A percentile compares a stretch with the other conserved stretches of the same genome.
Evolutionary conservation across 306 rosid species (phyloP).

Genomic region (Cajanus cajan): DNA sequence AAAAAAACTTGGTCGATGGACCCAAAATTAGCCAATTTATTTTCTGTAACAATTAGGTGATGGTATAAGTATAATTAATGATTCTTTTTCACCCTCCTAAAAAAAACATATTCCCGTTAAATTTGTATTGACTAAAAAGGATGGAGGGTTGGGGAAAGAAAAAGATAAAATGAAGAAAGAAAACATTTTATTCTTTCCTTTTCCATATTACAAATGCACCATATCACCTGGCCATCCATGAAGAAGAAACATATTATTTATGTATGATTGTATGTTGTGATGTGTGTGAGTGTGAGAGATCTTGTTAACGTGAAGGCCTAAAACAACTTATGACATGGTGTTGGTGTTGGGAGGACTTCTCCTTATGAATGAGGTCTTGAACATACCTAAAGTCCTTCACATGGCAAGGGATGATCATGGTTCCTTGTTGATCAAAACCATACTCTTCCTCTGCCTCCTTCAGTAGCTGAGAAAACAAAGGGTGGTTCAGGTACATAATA

Average conservation of each 20-base stretch:
- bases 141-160: neutral
- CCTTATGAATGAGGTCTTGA: constrained; percentile 60
- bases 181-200: neutral
- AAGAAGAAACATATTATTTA: neutral
- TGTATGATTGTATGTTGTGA: no score
- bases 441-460: constrained; percentile 85
- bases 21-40: no score
- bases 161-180: neutral
- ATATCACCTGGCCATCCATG: neutral
- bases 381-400: constrained; percentile 62
- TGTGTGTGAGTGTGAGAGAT: neutral
- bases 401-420: constrained; percentile 76
- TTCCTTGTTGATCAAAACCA: constrained; percentile 79
- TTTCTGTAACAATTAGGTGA: no score
- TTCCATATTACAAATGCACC: neutral
- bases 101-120: neutral
- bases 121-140: neutral
- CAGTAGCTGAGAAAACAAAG: constrained; percentile 58
- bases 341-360: constrained; percentile 34
- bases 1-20: no score
- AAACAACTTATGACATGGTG: constrained; percentile 22
- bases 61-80: no score
- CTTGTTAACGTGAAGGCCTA: constrained; percentile 8
- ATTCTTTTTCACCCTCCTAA: neutral
- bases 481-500: constrained; percentile 76